Evolutionary conservation across 345 rosid genomes (phyloP).

Genomic region (Lepidium africanum): DNA sequence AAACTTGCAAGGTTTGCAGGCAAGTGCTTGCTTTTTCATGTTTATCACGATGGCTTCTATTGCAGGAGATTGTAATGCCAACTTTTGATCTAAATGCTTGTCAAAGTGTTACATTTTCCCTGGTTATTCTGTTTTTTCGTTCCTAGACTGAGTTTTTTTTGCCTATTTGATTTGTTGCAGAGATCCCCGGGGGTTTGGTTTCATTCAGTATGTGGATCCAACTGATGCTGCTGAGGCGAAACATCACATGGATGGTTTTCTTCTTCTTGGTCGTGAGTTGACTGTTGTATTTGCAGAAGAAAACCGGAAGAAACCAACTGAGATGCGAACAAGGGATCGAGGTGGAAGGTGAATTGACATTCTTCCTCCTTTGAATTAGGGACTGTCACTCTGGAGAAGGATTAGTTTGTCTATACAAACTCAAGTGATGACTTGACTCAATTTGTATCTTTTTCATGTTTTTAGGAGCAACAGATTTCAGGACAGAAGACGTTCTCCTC

Average conservation of each 20-base stretch:
- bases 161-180: conserved; percentile 34
- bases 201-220: conserved; percentile 82
- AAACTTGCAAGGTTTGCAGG: conserved; percentile 93
- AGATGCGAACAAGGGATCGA: conserved; percentile 84
- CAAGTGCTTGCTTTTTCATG: conserved; percentile 89
- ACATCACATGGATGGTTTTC: conserved; percentile 82
- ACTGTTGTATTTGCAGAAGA: conserved; percentile 95
- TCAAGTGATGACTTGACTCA: neutral
- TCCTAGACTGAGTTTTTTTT: conserved; percentile 1
- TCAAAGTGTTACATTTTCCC: conserved; percentile 7
- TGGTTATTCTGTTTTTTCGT: conserved; percentile 8
- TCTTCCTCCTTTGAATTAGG: neutral
- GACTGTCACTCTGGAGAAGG: neutral
- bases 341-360: conserved; percentile 40
- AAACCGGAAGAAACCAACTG: conserved; percentile 87
- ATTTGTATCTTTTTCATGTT: neutral
- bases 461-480: conserved; percentile 39
- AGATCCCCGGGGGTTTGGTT: conserved; percentile 98
- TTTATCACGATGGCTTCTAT: conserved; percentile 56
- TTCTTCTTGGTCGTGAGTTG: conserved; percentile 84
- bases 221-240: conserved; percentile 90
- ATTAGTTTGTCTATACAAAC: neutral
- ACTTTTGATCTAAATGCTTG: conserved; percentile 37
- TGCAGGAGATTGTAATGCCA: conserved; percentile 50
- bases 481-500: conserved; percentile 64